Evolutionary conservation across 345 rosid genomes (phyloP).

Genomic region (Eucalyptus regnans): DNA sequence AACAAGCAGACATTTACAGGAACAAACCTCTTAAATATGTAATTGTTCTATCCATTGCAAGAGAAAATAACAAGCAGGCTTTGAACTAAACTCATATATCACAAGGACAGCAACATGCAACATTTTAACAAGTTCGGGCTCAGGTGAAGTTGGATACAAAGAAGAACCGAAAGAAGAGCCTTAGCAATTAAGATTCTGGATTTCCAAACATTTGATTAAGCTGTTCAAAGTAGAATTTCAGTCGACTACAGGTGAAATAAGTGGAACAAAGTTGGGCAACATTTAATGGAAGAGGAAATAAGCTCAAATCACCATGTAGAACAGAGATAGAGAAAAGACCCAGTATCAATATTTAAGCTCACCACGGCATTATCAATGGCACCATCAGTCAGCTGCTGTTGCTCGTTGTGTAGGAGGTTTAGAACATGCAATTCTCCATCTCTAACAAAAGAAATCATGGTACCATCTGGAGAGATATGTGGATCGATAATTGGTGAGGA

Average conservation of each 20-base stretch:
- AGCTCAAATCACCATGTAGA: background rate
- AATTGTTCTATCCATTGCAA: background rate
- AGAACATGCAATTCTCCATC: slow-evolving; percentile 69
- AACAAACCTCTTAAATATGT: background rate
- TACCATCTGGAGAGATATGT: slow-evolving; percentile 78
- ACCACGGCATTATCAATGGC: slow-evolving; percentile 57
- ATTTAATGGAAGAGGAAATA: background rate
- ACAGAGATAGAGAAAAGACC: background rate
- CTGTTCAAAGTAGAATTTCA: background rate
- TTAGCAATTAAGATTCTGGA: background rate
- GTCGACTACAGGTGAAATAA: background rate
- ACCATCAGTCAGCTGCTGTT: slow-evolving; percentile 54
- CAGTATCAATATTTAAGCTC: background rate
- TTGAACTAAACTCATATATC: background rate
- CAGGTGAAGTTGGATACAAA: background rate
- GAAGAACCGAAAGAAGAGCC: background rate
- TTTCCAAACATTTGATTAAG: background rate
- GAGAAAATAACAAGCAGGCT: background rate
- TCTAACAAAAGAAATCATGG: slow-evolving; percentile 61
- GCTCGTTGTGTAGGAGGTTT: slow-evolving; percentile 40
- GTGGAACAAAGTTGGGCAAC: background rate
- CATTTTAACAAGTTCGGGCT: background rate
- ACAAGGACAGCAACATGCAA: background rate
- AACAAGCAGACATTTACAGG: background rate
- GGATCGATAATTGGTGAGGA: slow-evolving; percentile 72